Evolutionary conservation across 495 filamentous ascomycete species (phyloP).

Genomic region (Xylaria scruposa): DNA sequence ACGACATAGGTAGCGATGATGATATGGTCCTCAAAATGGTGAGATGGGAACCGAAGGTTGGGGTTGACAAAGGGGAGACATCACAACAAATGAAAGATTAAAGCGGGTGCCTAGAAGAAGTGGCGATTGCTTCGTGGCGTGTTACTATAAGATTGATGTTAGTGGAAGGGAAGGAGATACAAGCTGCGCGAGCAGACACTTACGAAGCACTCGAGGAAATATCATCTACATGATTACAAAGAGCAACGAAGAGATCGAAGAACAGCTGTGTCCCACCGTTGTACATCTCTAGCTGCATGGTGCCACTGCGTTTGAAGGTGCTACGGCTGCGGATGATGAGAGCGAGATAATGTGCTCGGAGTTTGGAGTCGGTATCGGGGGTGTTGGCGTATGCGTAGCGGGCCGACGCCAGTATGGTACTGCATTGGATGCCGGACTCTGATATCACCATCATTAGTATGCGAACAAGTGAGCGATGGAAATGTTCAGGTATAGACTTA

Average conservation of each 20-base stretch:
- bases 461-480: background rate
- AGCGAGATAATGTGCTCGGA: constrained; percentile 89
- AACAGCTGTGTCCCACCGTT: constrained; percentile 79
- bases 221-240: constrained; percentile 86
- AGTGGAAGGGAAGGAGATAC: background rate
- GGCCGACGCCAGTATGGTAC: constrained; percentile 82
- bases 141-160: constrained; percentile 33
- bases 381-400: constrained; percentile 90
- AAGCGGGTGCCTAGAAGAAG: constrained; percentile 33
- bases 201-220: constrained; percentile 54
- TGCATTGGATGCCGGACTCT: constrained; percentile 80
- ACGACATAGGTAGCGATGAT: constrained; percentile 10
- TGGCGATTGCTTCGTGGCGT: constrained; percentile 50
- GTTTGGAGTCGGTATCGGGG: constrained; percentile 83
- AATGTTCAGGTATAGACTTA: constrained; percentile 36
- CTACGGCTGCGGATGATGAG: constrained; percentile 83
- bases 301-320: constrained; percentile 92
- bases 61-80: constrained; percentile 14
- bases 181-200: constrained; percentile 31
- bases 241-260: constrained; percentile 91
- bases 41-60: constrained; percentile 20
- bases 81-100: constrained; percentile 12
- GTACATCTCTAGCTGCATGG: constrained; percentile 97
- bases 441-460: constrained; percentile 28
- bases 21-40: constrained; percentile 19